phyloP scores from a whole-genome alignment of 2,329 filamentous ascomycete species.

The Plenodomus biglobosus region DNA sequence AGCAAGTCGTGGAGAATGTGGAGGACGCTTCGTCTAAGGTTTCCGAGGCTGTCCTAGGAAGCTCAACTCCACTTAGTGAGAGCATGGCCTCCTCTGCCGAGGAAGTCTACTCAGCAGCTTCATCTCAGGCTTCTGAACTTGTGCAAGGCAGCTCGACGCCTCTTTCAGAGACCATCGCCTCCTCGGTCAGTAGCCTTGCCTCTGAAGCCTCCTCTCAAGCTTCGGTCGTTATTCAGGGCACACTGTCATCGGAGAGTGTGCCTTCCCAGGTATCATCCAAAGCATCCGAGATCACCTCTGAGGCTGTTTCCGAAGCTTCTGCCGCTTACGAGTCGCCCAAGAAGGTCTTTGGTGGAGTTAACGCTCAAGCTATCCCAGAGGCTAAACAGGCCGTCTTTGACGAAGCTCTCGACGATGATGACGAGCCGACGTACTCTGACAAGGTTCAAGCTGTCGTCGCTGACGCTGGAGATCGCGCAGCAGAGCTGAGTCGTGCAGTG shows the following conservation, averaged over 20 bases:
- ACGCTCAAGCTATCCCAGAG: conserved; percentile 54
- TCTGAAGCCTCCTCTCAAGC: conserved; percentile 35
- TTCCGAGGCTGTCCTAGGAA: conserved; percentile 40
- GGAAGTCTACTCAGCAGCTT: conserved; percentile 38
- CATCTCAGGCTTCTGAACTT: conserved; percentile 32
- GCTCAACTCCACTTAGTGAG: conserved; percentile 35
- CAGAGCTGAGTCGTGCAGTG: conserved; percentile 57
- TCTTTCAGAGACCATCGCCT: conserved; percentile 37
- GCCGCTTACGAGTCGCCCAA: conserved; percentile 40
- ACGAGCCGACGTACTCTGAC: conserved; percentile 53
- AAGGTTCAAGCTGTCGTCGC: conserved; percentile 55
- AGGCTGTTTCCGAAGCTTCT: conserved; percentile 25
- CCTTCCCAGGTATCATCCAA: conserved; percentile 31
- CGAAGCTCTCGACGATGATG: conserved; percentile 52
- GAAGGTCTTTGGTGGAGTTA: conserved; percentile 58
- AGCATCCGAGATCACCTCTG: conserved; percentile 20
- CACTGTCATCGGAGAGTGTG: conserved; percentile 18
- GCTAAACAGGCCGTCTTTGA: conserved; percentile 52
- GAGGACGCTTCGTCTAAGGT: conserved; percentile 42
- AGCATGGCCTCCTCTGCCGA: conserved; percentile 44
- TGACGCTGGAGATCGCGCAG: conserved; percentile 56
- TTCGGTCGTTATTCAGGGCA: conserved; percentile 27
- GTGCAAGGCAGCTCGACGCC: conserved; percentile 37
- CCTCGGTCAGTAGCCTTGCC: conserved; percentile 41
- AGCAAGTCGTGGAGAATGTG: conserved; percentile 46